Evolutionary conservation across 176 grass and related monocot genomes (phyloP), one percentile per base, ranked within the genome.

Genomic region (Carex kokanica): DNA sequence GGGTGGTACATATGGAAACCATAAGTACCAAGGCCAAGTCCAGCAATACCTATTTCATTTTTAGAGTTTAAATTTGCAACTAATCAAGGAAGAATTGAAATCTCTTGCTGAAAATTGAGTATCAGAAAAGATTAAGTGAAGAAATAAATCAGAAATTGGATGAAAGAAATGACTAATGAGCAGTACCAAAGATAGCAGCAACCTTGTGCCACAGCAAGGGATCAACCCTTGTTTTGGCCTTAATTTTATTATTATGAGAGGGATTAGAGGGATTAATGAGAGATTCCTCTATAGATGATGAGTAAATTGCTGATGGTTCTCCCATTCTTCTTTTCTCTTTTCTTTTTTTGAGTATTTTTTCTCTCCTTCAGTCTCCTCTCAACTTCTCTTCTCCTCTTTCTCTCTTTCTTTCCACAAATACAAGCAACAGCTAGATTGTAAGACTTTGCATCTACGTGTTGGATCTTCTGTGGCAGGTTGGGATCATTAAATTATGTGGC

Each of bases 121-220:
- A 52, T 20, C 43, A 14, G 18, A 82, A 18, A 13, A 27, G 5
- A 71, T 71, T 38, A 62, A 64, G 18, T 52, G 77, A 62, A 70
- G 24, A 64, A 24, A 53, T 15, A 11, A 2, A 51, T 31, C 31
- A 54, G 74, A 47, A 21, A 43, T 78, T 41, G 1, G 2, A 21
- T 8, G 5, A 68, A 24, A 56, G 5, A 68, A 24, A 56, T 36
- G 36, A 38, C 3, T 32, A 32, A 32, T 32, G 31, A 31, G 27
- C 5, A 10, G 29, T 78, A 97, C 94, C 92, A 47, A 92, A 97
- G 53, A 97, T 83, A 78, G 87, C 94, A 78, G 94, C 94, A 74
- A 92, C 88, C 88, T 91, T 97, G 83, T 94, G 92, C 94, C 94
- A 97, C 29, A 92, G 3, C 85, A 81, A 88, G 52, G 92, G 92